Evolutionary conservation across 257 asterid genomes (phyloP).

Genomic region (Gentiana macrophylla): DNA sequence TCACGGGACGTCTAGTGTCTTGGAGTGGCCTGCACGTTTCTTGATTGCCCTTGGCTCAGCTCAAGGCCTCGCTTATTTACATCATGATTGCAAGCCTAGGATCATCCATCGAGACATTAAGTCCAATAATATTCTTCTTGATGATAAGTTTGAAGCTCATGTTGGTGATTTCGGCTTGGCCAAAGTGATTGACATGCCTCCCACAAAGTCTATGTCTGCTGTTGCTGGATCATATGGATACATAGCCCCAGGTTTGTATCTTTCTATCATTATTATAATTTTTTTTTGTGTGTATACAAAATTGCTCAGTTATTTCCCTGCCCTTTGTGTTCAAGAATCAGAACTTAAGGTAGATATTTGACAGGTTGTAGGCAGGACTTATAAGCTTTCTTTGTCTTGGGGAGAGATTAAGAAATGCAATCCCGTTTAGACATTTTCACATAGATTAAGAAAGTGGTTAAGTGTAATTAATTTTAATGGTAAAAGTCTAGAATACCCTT

Average conservation of each 20-base stretch:
- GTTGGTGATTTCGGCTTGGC: constrained; percentile 98
- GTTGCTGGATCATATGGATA: constrained; percentile 98
- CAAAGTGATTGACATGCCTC: constrained; percentile 94
- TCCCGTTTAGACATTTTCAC: no score
- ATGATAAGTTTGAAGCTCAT: constrained; percentile 86
- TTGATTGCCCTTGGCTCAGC: constrained; percentile 78
- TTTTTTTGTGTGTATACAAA: no score
- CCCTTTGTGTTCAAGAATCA: no score
- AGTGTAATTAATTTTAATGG: no score
- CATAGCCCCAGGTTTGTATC: constrained; percentile 82
- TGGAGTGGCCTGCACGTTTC: constrained; percentile 82
- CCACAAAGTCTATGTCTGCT: constrained; percentile 86
- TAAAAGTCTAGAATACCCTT: no score
- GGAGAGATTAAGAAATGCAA: no score
- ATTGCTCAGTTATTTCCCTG: no score
- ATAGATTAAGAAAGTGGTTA: no score
- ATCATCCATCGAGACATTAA: constrained; percentile 87
- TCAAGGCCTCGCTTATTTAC: constrained; percentile 80
- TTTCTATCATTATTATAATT: constrained; percentile 3
- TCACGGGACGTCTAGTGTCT: constrained; percentile 41
- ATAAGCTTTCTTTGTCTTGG: no score
- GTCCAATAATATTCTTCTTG: constrained; percentile 77
- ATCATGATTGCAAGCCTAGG: constrained; percentile 85
- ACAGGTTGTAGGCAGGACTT: no score
- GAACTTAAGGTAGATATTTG: no score